Conservation (phyloP, 108 stramenopile genomes). For the Skeletonema costatum region DNA sequence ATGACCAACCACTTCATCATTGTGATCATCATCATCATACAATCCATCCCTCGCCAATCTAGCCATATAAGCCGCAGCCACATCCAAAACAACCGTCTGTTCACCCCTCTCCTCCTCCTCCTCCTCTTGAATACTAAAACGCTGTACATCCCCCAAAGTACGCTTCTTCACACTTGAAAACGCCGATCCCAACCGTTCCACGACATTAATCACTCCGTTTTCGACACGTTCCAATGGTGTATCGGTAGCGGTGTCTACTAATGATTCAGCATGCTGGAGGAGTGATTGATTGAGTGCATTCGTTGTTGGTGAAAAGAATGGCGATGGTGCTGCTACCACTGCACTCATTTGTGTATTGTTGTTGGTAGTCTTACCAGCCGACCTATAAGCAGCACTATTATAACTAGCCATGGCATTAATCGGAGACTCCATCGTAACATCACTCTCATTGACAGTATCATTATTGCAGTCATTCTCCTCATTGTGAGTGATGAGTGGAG, state of each 20-base stretch:
- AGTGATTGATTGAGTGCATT: neutral
- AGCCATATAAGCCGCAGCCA: conserved; percentile 17
- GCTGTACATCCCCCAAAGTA: neutral
- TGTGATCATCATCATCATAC: neutral
- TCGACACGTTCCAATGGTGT: neutral
- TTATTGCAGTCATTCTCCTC: neutral
- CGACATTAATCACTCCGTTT: neutral
- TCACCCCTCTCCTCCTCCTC: neutral
- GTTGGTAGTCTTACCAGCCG: neutral
- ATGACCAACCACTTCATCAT: neutral
- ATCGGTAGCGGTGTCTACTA: neutral
- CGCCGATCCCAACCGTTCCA: neutral
- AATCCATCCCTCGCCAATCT: conserved; percentile 9
- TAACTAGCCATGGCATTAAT: neutral
- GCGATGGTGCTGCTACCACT: neutral
- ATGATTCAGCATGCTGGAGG: neutral
- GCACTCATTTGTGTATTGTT: neutral
- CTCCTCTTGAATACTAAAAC: neutral
- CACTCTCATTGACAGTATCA: too few relatives aligned
- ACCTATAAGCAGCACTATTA: neutral
- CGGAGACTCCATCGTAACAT: neutral
- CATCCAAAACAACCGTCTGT: conserved; percentile 15
- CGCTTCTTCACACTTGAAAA: neutral
- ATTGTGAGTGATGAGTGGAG: neutral
- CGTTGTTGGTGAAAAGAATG: neutral